Percentiles rank a stretch among this genome's conserved stretches.
Evolutionary conservation across 2,329 filamentous ascomycete species (phyloP).

Genomic region (Colletotrichum cordylinicola): DNA sequence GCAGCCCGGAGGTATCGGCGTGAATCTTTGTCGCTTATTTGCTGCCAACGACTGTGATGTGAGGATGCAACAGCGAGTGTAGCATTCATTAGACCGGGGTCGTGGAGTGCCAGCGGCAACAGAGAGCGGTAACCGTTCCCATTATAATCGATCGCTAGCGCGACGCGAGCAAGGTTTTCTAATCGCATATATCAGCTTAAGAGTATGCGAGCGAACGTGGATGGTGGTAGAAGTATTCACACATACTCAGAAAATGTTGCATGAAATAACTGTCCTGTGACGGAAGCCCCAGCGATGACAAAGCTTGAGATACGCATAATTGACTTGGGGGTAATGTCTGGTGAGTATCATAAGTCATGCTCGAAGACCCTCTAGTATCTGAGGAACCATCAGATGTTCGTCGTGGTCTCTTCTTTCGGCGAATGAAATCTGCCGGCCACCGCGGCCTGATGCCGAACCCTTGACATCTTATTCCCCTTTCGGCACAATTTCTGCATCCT

Average conservation of each 20-base stretch:
- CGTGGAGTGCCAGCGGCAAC: background rate
- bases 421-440: background rate
- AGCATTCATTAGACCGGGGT: background rate
- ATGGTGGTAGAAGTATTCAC: background rate
- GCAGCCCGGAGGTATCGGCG: background rate
- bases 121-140: background rate
- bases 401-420: background rate
- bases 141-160: background rate
- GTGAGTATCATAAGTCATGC: background rate
- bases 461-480: background rate
- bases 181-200: background rate
- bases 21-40: background rate
- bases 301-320: background rate
- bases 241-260: background rate
- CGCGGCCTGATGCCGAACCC: background rate
- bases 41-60: background rate
- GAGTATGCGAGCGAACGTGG: background rate
- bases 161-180: background rate
- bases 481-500: background rate
- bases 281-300: background rate
- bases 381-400: background rate
- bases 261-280: background rate
- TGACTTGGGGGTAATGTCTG: background rate
- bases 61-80: background rate
- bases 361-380: background rate